phyloP scores from a whole-genome alignment of 2,329 filamentous ascomycete species.

The Aureobasidium leucospermi region DNA sequence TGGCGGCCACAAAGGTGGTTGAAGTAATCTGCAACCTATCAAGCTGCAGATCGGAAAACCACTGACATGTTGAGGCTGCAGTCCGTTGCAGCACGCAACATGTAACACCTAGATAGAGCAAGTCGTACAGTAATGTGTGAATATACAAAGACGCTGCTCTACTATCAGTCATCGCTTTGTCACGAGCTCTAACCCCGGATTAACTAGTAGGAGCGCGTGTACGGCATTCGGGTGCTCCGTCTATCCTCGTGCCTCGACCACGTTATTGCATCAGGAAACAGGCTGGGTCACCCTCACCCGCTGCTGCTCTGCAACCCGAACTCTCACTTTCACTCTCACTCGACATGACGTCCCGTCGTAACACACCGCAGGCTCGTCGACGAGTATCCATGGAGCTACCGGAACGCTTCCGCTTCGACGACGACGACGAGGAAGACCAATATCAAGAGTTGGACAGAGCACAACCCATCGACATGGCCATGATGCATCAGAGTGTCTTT shows the following conservation, averaged over 20 bases:
- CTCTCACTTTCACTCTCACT: neutral
- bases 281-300: neutral
- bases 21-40: conserved; percentile 1
- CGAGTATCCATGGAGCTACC: conserved; percentile 19
- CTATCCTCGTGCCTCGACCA: conserved; percentile 12
- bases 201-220: neutral
- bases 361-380: neutral
- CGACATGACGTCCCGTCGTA: neutral
- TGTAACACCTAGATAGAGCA: neutral
- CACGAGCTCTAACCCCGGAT: conserved; percentile 5
- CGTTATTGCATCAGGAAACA: conserved; percentile 6
- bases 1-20: neutral
- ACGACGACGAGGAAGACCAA: conserved; percentile 24
- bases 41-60: neutral
- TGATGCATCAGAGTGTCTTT: conserved; percentile 93
- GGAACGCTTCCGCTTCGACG: conserved; percentile 19
- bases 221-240: neutral
- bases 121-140: neutral
- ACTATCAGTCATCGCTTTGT: neutral
- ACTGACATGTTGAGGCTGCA: neutral
- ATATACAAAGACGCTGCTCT: neutral
- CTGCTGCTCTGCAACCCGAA: neutral
- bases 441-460: conserved; percentile 54
- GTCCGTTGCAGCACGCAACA: neutral
- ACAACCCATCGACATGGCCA: conserved; percentile 43